phyloP scores from a whole-genome alignment of 1,284 basidiomycete genomes.

The Austroboletus niveus region DNA sequence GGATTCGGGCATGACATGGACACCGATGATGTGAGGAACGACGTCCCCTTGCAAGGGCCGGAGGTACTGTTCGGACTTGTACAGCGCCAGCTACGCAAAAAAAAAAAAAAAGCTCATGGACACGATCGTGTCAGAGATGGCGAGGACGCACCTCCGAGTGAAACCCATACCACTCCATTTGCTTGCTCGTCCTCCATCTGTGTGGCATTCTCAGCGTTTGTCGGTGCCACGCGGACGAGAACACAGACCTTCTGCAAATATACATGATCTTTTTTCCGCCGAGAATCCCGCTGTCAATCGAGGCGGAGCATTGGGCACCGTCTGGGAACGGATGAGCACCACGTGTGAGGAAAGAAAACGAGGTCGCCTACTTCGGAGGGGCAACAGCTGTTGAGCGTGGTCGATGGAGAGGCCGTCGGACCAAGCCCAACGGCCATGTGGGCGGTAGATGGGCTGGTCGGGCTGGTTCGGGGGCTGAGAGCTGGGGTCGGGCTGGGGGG shows the following conservation, averaged over 20 bases:
- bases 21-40: slow-evolving; percentile 53
- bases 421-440: slow-evolving; percentile 41
- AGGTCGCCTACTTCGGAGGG: slow-evolving; percentile 25
- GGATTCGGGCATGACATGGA: slow-evolving; percentile 39
- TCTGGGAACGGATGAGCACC: slow-evolving; percentile 29
- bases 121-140: not conserved
- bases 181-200: slow-evolving; percentile 40
- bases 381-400: slow-evolving; percentile 28
- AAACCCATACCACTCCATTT: slow-evolving; percentile 41
- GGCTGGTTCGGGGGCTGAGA: slow-evolving; percentile 6
- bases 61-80: slow-evolving; percentile 46
- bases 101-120: not conserved
- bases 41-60: slow-evolving; percentile 50
- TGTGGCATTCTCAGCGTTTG: slow-evolving; percentile 11
- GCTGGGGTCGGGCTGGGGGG: not conserved
- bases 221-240: not conserved
- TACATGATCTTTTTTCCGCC: slow-evolving; percentile 40
- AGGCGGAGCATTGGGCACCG: slow-evolving; percentile 40
- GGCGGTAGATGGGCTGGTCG: slow-evolving; percentile 32
- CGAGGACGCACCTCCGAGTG: slow-evolving; percentile 38
- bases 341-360: not conserved
- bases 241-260: slow-evolving; percentile 46
- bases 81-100: slow-evolving; percentile 36
- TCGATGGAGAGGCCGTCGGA: slow-evolving; percentile 34
- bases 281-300: slow-evolving; percentile 39